Evolutionary conservation across 768 basidiomycete genomes (phyloP).

Genomic region (Tricholomella constricta): DNA sequence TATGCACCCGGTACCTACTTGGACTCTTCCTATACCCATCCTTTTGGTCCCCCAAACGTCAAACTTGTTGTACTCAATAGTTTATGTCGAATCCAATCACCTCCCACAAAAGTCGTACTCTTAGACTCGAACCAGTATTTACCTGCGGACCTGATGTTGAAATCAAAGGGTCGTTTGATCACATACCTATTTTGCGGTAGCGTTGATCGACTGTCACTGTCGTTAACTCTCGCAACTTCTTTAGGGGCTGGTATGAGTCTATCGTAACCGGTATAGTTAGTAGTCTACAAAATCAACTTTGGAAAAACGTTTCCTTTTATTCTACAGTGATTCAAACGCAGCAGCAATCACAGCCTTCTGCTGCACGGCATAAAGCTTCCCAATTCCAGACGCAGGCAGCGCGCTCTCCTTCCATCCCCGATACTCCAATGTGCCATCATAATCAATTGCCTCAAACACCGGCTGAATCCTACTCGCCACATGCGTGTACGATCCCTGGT

Average conservation of each 20-base stretch:
- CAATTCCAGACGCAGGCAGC: constrained; percentile 77
- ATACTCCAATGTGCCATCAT: constrained; percentile 44
- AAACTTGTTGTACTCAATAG: too few species aligned
- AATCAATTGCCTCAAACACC: constrained; percentile 46
- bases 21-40: too few species aligned
- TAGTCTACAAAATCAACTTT: background rate
- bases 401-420: constrained; percentile 72
- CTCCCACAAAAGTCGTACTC: too few species aligned
- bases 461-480: constrained; percentile 56
- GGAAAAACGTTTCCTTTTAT: background rate
- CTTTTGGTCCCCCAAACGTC: too few species aligned
- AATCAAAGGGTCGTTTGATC: too few species aligned
- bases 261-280: background rate
- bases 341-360: constrained; percentile 61
- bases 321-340: constrained; percentile 53
- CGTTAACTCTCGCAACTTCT: too few species aligned
- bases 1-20: constrained; percentile 9
- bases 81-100: too few species aligned
- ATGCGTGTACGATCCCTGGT: constrained; percentile 82
- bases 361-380: constrained; percentile 65
- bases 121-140: too few species aligned
- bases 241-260: too few species aligned
- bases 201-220: too few species aligned
- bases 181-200: too few species aligned
- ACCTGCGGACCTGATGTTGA: too few species aligned